Percentiles rank a stretch among this genome's conserved stretches.
Evolutionary conservation across 345 rosid genomes (phyloP).

Genomic region (Euphorbia pulcherrima): DNA sequence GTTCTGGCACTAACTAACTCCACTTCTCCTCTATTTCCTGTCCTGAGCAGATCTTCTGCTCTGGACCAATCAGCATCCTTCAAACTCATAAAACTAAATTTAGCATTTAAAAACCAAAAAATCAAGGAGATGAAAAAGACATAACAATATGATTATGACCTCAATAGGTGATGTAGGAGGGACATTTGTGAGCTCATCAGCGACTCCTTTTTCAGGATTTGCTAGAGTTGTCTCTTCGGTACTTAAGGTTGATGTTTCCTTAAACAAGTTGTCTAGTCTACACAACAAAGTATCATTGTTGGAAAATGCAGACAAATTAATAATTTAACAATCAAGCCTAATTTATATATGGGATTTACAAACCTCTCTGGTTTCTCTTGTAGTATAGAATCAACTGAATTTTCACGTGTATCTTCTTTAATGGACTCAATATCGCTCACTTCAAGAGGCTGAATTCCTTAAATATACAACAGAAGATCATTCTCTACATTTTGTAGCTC

Average conservation of each 20-base stretch:
- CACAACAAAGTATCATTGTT: constrained; percentile 30
- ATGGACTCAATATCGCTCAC: constrained; percentile 23
- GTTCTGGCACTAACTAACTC: constrained; percentile 75
- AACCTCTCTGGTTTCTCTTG: constrained; percentile 75
- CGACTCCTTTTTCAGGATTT: constrained; percentile 30
- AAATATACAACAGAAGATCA: constrained; percentile 26
- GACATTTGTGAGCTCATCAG: constrained; percentile 34
- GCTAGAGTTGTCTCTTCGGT: constrained; percentile 23
- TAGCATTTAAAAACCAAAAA: constrained; percentile 4
- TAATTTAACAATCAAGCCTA: constrained; percentile 8
- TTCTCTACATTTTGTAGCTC: constrained; percentile 9
- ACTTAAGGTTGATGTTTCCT: constrained; percentile 28
- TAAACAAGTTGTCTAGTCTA: constrained; percentile 52
- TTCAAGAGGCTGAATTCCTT: constrained; percentile 58
- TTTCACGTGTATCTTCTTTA: constrained; percentile 26
- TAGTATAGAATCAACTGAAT: constrained; percentile 35
- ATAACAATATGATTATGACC: constrained; percentile 37
- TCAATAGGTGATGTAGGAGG: constrained; percentile 43
- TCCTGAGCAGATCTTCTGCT: constrained; percentile 58
- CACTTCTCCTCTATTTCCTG: constrained; percentile 57
- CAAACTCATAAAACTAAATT: constrained; percentile 19
- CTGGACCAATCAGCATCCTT: constrained; percentile 77
- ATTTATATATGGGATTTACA: constrained; percentile 16
- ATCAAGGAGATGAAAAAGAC: neutral
- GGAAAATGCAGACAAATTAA: constrained; percentile 10